phyloP scores from a whole-genome alignment of 805 yeast genomes.

The Wickerhamiella siamensis region DNA sequence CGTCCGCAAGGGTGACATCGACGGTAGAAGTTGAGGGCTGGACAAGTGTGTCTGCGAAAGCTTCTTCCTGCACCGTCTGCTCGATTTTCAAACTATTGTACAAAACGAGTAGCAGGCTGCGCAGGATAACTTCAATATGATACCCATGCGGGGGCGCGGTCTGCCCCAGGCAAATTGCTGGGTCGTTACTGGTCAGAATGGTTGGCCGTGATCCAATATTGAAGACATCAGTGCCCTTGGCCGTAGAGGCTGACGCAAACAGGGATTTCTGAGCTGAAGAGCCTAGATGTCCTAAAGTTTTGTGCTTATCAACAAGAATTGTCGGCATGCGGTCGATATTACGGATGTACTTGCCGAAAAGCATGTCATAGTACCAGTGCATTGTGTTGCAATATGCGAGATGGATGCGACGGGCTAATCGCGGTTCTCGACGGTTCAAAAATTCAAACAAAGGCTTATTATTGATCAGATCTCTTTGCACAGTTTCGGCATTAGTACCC shows the following conservation, averaged over 20 bases:
- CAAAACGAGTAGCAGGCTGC: conserved; percentile 11
- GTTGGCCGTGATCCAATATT: conserved; percentile 17
- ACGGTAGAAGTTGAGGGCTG: not conserved
- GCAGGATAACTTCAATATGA: conserved; percentile 12
- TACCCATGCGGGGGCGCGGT: conserved; percentile 11
- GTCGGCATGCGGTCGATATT: conserved; percentile 1
- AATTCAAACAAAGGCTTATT: conserved; percentile 51
- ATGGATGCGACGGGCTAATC: conserved; percentile 56
- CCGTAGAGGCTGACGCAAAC: conserved; percentile 4
- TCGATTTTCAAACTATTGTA: conserved; percentile 12
- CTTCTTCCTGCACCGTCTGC: not conserved
- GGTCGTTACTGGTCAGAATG: conserved; percentile 7
- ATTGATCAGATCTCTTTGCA: conserved; percentile 52
- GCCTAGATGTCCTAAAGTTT: conserved; percentile 4
- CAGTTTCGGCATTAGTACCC: conserved; percentile 52
- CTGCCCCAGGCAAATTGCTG: conserved; percentile 8
- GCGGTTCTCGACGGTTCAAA: conserved; percentile 37
- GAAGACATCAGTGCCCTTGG: conserved; percentile 9
- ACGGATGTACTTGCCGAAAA: conserved; percentile 36
- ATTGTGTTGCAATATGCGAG: conserved; percentile 78
- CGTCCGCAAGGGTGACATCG: not conserved
- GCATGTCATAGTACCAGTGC: conserved; percentile 79
- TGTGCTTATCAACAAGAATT: conserved; percentile 1
- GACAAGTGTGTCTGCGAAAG: not conserved
- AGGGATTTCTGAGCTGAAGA: conserved; percentile 5